A percentile compares a stretch with the other conserved stretches of the same genome.
phyloP scores from a whole-genome alignment of 2,329 filamentous ascomycete genomes.

The Pezizomycotina sp. region DNA sequence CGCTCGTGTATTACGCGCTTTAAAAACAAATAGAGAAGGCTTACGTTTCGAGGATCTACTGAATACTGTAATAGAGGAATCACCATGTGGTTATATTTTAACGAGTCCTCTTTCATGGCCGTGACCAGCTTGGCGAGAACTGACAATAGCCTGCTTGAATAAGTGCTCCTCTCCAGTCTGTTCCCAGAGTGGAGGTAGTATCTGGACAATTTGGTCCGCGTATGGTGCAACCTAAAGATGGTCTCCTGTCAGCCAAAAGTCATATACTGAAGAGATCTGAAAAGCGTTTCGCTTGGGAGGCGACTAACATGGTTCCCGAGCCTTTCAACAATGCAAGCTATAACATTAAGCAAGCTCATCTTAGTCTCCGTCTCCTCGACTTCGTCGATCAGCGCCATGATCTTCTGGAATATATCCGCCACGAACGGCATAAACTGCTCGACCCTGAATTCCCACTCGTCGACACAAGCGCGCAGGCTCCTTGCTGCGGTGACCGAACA shows the following conservation, averaged over 20 bases:
- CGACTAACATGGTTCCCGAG: slow-evolving; percentile 52
- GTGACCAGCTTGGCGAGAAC: slow-evolving; percentile 72
- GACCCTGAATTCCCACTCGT: slow-evolving; percentile 67
- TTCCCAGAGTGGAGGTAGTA: slow-evolving; percentile 71
- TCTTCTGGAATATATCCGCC: slow-evolving; percentile 49
- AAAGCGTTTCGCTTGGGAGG: not conserved
- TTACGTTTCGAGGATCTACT: slow-evolving; percentile 55
- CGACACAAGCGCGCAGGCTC: slow-evolving; percentile 61
- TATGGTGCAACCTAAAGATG: slow-evolving; percentile 35
- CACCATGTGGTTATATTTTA: slow-evolving; percentile 62
- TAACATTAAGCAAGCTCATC: slow-evolving; percentile 73
- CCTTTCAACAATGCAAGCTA: slow-evolving; percentile 61
- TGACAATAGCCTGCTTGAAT: slow-evolving; percentile 86
- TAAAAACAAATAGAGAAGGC: slow-evolving; percentile 13
- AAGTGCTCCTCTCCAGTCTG: slow-evolving; percentile 72
- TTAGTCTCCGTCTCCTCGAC: slow-evolving; percentile 76
- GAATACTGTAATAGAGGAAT: slow-evolving; percentile 69
- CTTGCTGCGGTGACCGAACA: slow-evolving; percentile 77
- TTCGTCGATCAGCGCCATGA: slow-evolving; percentile 64
- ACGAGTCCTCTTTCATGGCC: slow-evolving; percentile 63
- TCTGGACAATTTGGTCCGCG: slow-evolving; percentile 64
- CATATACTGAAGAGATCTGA: slow-evolving; percentile 39
- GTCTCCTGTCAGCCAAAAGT: not conserved
- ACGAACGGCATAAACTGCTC: slow-evolving; percentile 63
- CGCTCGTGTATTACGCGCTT: not conserved